A percentile compares a stretch with the other conserved stretches of the same genome.
These are phyloP conservation scores for Candida glucosophila DNA, from an alignment of 1,139 yeast species.

Conservation along the genomic window DNA sequence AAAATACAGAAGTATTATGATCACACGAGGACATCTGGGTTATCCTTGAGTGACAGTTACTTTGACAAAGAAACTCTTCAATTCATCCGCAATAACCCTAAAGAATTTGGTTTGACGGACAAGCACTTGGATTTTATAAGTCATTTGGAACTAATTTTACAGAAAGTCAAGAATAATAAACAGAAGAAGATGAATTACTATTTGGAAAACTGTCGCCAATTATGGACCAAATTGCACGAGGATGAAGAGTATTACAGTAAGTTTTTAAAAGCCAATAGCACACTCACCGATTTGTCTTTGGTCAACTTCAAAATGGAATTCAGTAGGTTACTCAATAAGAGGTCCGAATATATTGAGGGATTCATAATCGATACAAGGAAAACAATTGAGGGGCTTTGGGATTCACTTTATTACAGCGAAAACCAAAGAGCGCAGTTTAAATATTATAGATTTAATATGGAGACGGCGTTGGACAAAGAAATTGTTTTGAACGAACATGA, in stretches of 20 bases:
- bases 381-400: slow-evolving; percentile 58
- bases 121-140: slow-evolving; percentile 25
- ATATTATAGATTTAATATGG: slow-evolving; percentile 25
- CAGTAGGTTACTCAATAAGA: slow-evolving; percentile 46
- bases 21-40: slow-evolving; percentile 5
- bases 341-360: slow-evolving; percentile 56
- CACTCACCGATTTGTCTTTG: slow-evolving; percentile 29
- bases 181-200: slow-evolving; percentile 26
- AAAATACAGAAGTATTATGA: slow-evolving; percentile 24
- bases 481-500: slow-evolving; percentile 52
- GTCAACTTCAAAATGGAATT: slow-evolving; percentile 45
- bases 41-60: too few relatives aligned
- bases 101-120: slow-evolving; percentile 32
- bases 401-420: slow-evolving; percentile 46
- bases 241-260: slow-evolving; percentile 22
- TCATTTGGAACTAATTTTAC: slow-evolving; percentile 19
- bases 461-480: slow-evolving; percentile 43
- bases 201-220: slow-evolving; percentile 25
- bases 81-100: slow-evolving; percentile 29
- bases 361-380: slow-evolving; percentile 56
- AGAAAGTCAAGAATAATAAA: slow-evolving; percentile 21
- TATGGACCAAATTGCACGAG: slow-evolving; percentile 48
- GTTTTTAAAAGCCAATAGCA: slow-evolving; percentile 29
- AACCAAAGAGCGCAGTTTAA: slow-evolving; percentile 30
- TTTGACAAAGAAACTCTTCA: slow-evolving; percentile 30